phyloP scores from a whole-genome alignment of 1,139 yeast species.

The Diutina sp. region DNA sequence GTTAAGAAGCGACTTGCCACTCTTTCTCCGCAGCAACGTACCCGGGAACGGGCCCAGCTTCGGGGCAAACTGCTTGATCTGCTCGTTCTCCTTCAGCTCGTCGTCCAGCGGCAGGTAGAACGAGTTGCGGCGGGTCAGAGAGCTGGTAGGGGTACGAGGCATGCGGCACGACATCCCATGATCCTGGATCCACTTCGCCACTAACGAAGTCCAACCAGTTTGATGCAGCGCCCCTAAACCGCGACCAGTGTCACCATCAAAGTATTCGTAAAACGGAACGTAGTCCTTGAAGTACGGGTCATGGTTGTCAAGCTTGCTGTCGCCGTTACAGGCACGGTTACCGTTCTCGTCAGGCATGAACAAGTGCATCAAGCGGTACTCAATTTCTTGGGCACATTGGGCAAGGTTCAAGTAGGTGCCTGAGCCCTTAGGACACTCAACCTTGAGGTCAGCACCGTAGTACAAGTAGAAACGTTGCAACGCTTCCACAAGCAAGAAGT shows the following conservation, averaged over 20 bases:
- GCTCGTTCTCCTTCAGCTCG: slow-evolving; percentile 17
- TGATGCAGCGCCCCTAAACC: slow-evolving; percentile 95
- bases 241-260: slow-evolving; percentile 92
- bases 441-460: slow-evolving; percentile 77
- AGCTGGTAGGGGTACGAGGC: slow-evolving; percentile 40
- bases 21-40: slow-evolving; percentile 47
- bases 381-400: slow-evolving; percentile 85
- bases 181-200: slow-evolving; percentile 89
- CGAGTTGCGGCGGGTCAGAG: slow-evolving; percentile 14
- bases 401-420: slow-evolving; percentile 77
- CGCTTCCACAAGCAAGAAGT: slow-evolving; percentile 78
- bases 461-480: slow-evolving; percentile 81
- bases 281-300: slow-evolving; percentile 71
- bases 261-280: slow-evolving; percentile 77
- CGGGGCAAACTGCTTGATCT: slow-evolving; percentile 22
- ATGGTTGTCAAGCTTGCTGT: slow-evolving; percentile 43
- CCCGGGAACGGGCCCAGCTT: slow-evolving; percentile 44
- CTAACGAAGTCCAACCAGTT: slow-evolving; percentile 94
- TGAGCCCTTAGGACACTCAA: slow-evolving; percentile 85
- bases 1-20: slow-evolving; percentile 58
- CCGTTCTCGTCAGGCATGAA: slow-evolving; percentile 66
- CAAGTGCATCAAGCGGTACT: slow-evolving; percentile 73
- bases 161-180: slow-evolving; percentile 60
- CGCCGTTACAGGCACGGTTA: slow-evolving; percentile 74
- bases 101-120: slow-evolving; percentile 7